Conservation (phyloP, 768 basidiomycete species). For the Lentinula edodes region DNA sequence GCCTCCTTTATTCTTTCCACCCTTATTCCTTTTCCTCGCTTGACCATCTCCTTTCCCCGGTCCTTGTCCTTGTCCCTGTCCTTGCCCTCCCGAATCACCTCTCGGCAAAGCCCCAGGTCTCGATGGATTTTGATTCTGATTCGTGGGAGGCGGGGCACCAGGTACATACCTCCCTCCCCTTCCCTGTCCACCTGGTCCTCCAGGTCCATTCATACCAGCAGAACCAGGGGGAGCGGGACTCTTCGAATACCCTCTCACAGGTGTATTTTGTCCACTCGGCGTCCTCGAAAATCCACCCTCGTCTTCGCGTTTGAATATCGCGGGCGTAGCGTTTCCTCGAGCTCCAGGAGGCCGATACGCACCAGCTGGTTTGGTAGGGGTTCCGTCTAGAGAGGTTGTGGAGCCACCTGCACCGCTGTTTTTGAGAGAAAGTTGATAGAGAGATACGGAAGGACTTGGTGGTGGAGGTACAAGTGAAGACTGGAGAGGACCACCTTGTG, state of each 20-base stretch:
- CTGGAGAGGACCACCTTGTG: slow-evolving; percentile 35
- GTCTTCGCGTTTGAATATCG: slow-evolving; percentile 88
- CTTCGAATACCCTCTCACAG: slow-evolving; percentile 54
- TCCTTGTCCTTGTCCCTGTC: slow-evolving; percentile 15
- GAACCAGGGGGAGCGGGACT: slow-evolving; percentile 52
- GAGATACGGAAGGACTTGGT: slow-evolving; percentile 49
- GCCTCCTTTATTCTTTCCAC: slow-evolving; percentile 27
- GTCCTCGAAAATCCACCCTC: slow-evolving; percentile 64
- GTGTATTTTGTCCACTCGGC: slow-evolving; percentile 55
- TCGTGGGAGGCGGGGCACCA: slow-evolving; percentile 48
- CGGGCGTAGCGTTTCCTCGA: slow-evolving; percentile 81
- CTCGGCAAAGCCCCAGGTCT: slow-evolving; percentile 10
- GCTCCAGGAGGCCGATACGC: slow-evolving; percentile 95
- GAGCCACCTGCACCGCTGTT: slow-evolving; percentile 36
- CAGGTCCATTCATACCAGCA: slow-evolving; percentile 25
- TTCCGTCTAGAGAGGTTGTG: slow-evolving; percentile 28
- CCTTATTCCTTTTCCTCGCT: slow-evolving; percentile 20
- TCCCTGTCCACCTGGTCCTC: slow-evolving; percentile 25
- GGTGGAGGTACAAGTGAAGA: slow-evolving; percentile 49
- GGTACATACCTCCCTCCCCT: slow-evolving; percentile 61
- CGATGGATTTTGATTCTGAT: background rate
- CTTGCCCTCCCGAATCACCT: slow-evolving; percentile 11
- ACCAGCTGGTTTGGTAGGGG: slow-evolving; percentile 51
- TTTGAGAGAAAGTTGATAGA: slow-evolving; percentile 20
- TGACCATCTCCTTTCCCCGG: slow-evolving; percentile 7